Evolutionary conservation across 108 stramenopile species (phyloP).

Genomic region (Aurantiochytrium sp.): DNA sequence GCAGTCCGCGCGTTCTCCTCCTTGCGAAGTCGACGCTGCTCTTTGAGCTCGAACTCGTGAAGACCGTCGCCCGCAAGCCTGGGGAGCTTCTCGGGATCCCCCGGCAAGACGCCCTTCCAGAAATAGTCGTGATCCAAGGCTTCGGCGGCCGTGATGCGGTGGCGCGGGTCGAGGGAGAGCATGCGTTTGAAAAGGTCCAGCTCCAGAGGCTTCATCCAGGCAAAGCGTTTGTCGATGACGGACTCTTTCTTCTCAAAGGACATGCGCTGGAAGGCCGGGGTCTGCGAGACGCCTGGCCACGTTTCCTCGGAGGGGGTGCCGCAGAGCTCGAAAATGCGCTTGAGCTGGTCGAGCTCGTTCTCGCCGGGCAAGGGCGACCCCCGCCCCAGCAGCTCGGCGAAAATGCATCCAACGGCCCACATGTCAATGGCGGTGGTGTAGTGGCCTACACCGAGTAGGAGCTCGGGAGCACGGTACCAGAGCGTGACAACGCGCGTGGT

Average conservation of each 20-base stretch:
- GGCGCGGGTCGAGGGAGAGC: conserved; percentile 76
- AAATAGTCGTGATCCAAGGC: conserved; percentile 72
- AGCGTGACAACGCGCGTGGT: conserved; percentile 36
- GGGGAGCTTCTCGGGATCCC: neutral
- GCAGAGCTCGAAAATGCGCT: conserved; percentile 87
- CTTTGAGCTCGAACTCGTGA: conserved; percentile 27
- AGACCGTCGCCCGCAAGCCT: neutral
- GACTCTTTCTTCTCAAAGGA: neutral
- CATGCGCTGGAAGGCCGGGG: neutral
- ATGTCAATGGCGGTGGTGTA: conserved; percentile 41
- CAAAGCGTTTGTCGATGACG: neutral
- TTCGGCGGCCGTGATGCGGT: conserved; percentile 76
- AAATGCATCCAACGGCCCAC: conserved; percentile 46
- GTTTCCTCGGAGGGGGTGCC: conserved; percentile 85
- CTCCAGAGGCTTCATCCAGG: conserved; percentile 7
- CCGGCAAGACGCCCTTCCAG: neutral
- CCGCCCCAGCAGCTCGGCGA: conserved; percentile 37
- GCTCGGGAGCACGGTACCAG: conserved; percentile 50
- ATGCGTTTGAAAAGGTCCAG: conserved; percentile 43
- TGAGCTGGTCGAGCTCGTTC: conserved; percentile 89
- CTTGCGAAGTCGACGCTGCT: neutral
- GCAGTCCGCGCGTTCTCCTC: neutral
- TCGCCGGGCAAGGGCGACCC: conserved; percentile 40
- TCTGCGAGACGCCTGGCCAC: conserved; percentile 78
- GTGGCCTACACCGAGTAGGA: conserved; percentile 33